These are phyloP conservation scores for Hawksworthiomyces lignivorus DNA, from an alignment of 2,329 filamentous ascomycete species.

Conservation along the genomic window DNA sequence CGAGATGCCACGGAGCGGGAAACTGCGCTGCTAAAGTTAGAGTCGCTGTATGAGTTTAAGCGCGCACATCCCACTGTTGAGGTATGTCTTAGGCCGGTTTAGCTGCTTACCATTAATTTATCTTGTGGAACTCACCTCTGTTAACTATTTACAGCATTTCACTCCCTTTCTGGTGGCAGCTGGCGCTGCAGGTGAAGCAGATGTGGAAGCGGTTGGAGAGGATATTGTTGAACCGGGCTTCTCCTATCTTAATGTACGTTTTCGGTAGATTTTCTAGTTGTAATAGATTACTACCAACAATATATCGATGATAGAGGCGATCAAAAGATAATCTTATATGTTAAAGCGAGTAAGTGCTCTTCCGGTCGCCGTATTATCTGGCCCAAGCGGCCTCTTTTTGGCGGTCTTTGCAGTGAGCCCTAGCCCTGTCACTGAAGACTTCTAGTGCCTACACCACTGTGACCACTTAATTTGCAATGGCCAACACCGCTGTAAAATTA, in stretches of 20 bases:
- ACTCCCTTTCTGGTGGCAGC: constrained; percentile 2
- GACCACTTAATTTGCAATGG: too few species aligned
- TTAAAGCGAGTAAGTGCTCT: too few species aligned
- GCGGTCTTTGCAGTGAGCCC: too few species aligned
- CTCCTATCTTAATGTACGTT: constrained; percentile 4
- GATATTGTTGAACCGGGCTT: constrained; percentile 5
- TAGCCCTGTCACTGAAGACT: too few species aligned
- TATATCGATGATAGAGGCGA: too few species aligned
- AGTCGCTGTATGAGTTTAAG: constrained; percentile 8
- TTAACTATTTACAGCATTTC: background rate
- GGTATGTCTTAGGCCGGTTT: background rate
- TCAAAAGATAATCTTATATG: too few species aligned
- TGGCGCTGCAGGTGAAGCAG: constrained; percentile 4
- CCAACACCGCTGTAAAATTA: too few species aligned
- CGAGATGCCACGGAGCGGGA: background rate
- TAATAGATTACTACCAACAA: too few species aligned
- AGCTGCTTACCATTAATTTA: background rate
- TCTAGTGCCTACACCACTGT: too few species aligned
- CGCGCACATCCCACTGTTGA: constrained; percentile 10
- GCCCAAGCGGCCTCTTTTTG: too few species aligned
- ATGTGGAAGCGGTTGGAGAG: constrained; percentile 2
- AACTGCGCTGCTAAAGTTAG: constrained; percentile 3
- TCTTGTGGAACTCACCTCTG: background rate
- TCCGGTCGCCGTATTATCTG: too few species aligned
- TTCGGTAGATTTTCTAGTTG: background rate